Base-by-base conservation (phyloP, 1,139 yeast species). In the Saccharomyces hybrid region DNA sequence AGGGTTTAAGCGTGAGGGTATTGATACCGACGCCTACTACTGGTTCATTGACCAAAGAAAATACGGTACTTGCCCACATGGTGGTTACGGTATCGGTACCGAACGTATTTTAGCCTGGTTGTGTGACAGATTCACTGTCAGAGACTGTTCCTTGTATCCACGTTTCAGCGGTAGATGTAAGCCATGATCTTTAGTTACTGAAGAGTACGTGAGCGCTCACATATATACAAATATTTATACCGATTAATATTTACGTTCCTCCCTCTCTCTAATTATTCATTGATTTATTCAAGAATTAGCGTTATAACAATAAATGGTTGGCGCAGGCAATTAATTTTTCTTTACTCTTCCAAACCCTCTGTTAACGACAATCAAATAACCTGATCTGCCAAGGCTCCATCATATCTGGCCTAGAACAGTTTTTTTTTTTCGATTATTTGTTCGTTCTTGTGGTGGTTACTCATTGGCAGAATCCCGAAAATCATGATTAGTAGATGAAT, bases 51-150 rank as follows among this genome's bases (percentile, higher is more conserved):
- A 93, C 72, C 95, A 86, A 76, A 85, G 99, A 75, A 86, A 86
- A 75, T 91, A 95, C 74, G 99, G 99, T 72, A 86, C 98, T 27
- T 88, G 89, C 75, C 97, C 97, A 50, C 99, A 93, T 70, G 99
- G 99, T 73, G 99, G 99, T 62, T 93, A 93, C 75, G 99, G 99
- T 67, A 75, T 93, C 62, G 99, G 99, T 62, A 88, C 97, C 51
- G 99, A 93, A 78, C 88, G 99, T 76, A 88, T 93, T 67, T 79
- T 93, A 64, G 99, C 99, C 42, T 93, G 99, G 99, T 80, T 93
- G 71, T 90, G 97, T 77, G 86, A 91, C 80, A 82, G 99, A 75
- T 93, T 84, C 78, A 95, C 99, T 44, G 98, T 93, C 60, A 87
- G 98, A 78, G 99, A 93, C 73, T 93, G 99, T 75, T 87, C 96